Evolutionary conservation across 2,329 filamentous ascomycete species (phyloP), one percentile per base, ranked within the genome.

Genomic region (Ascochyta pisi): DNA sequence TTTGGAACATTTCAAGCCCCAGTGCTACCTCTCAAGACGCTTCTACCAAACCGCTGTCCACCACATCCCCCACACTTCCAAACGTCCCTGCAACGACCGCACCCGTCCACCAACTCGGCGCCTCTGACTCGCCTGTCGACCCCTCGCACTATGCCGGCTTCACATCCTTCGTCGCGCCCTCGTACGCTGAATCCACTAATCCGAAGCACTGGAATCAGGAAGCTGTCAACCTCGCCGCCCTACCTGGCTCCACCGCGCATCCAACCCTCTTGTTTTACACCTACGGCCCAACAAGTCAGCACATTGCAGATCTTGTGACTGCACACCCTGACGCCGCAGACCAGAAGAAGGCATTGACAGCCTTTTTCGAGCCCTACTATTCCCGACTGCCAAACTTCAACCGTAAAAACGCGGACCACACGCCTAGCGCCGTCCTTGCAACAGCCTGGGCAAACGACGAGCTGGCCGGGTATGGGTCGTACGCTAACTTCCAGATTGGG

Each of bases 231-330:
- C 83, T 96, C 22, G 87, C 89, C 38, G 86, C 88, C 2, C 81
- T 96, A 2, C 81, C 84, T 1, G 27, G 26, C 0, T 64, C 69
- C 0, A 81, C 79, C 46, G 83, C 88, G 0, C 92, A 96, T 57
- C 89, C 92, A 7, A 96, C 91, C 0, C 82, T 96, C 4, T 84
- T 96, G 24, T 96, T 96, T 82, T 96, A 92, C 78, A 87, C 82
- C 33, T 89, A 86, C 67, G 89, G 89, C 34, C 83, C 73, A 0
- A 77, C 73, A 19, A 73, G 72, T 12, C 46, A 69, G 3, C 67
- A 73, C 48, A 57, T 75, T 31, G 71, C 73, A 31, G 52, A 62
- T 8, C 50, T 71, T 10, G 63, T 75, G 3, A 57, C 37, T n/a
- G 58, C 35, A 55, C 65, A 13, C 70, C 79, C 2, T 76, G 31